These are phyloP conservation scores for Aspergillus homomorphus DNA, from an alignment of 495 filamentous ascomycete species.

Conservation along the genomic window DNA sequence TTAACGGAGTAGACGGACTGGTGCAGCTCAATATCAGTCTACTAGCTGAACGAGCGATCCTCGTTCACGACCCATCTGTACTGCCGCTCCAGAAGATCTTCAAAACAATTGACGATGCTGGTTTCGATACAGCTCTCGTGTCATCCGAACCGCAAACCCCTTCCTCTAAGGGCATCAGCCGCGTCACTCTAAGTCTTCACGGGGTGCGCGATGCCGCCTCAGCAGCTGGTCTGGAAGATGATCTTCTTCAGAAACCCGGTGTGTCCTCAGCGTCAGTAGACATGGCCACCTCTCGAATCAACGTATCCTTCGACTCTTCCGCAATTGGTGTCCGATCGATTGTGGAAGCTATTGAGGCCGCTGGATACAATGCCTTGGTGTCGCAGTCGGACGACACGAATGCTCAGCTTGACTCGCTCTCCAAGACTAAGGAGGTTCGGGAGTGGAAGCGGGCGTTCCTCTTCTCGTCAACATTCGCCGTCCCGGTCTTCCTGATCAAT, in stretches of 20 bases:
- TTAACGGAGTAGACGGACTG: conserved; percentile 72
- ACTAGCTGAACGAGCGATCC: conserved; percentile 85
- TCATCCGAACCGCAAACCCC: conserved; percentile 39
- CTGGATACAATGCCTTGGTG: conserved; percentile 82
- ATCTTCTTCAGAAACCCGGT: conserved; percentile 62
- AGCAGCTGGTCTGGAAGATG: conserved; percentile 68
- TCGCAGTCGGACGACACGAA: conserved; percentile 94
- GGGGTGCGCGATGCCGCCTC: conserved; percentile 68
- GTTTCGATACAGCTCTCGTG: conserved; percentile 81
- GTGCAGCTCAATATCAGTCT: conserved; percentile 90
- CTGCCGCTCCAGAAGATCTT: conserved; percentile 69
- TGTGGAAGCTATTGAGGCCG: conserved; percentile 75
- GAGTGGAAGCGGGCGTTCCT: conserved; percentile 84
- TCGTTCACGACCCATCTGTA: conserved; percentile 72
- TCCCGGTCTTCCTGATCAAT: conserved; percentile 89
- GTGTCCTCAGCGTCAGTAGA: conserved; percentile 70
- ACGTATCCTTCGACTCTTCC: conserved; percentile 65
- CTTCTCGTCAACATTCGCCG: conserved; percentile 71
- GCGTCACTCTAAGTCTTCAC: conserved; percentile 76
- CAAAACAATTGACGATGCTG: conserved; percentile 65
- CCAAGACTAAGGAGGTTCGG: conserved; percentile 93
- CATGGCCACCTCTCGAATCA: conserved; percentile 63
- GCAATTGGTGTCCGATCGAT: conserved; percentile 75
- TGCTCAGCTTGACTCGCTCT: conserved; percentile 90
- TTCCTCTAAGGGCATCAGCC: conserved; percentile 36